phyloP scores from a whole-genome alignment of 1,139 yeast genomes.

The Meyerozyma guilliermondii region DNA sequence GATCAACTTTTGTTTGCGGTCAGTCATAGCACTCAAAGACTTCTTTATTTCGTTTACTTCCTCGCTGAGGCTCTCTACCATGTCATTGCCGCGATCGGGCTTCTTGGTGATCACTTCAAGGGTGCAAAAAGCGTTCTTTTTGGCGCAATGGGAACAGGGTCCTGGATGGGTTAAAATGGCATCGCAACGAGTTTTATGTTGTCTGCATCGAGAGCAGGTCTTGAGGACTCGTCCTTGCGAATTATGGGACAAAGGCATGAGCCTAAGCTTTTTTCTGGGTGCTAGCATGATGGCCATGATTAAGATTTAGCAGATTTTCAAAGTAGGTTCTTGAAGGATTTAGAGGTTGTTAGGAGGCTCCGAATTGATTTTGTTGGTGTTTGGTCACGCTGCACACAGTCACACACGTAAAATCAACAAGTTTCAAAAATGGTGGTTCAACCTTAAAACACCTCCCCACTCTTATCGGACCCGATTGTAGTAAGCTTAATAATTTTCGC shows the following conservation, averaged over 20 bases:
- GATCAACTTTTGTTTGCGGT: constrained; percentile 22
- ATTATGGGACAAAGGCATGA: neutral
- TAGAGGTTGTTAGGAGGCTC: no score
- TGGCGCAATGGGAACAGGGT: constrained; percentile 55
- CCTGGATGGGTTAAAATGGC: constrained; percentile 46
- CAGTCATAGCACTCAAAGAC: constrained; percentile 22
- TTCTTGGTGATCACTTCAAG: constrained; percentile 26
- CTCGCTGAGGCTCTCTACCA: constrained; percentile 25
- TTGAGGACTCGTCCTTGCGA: constrained; percentile 26
- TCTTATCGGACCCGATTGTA: neutral
- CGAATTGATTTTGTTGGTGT: no score
- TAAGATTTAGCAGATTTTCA: no score
- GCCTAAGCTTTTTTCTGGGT: neutral
- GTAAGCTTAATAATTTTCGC: constrained; percentile 1
- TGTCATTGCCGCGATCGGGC: constrained; percentile 26
- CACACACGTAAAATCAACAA: neutral
- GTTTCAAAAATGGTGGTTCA: neutral
- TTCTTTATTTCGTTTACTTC: constrained; percentile 26
- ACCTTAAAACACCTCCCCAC: neutral
- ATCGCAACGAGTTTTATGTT: constrained; percentile 63
- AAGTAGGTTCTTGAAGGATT: no score
- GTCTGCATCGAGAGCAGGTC: constrained; percentile 59
- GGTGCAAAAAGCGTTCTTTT: constrained; percentile 46
- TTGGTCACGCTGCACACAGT: no score
- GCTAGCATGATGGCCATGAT: constrained; percentile 1